Evolutionary conservation across 805 yeast species (phyloP), one percentile per base, ranked within the genome.

Genomic region (Saccharomycopsis olivae): DNA sequence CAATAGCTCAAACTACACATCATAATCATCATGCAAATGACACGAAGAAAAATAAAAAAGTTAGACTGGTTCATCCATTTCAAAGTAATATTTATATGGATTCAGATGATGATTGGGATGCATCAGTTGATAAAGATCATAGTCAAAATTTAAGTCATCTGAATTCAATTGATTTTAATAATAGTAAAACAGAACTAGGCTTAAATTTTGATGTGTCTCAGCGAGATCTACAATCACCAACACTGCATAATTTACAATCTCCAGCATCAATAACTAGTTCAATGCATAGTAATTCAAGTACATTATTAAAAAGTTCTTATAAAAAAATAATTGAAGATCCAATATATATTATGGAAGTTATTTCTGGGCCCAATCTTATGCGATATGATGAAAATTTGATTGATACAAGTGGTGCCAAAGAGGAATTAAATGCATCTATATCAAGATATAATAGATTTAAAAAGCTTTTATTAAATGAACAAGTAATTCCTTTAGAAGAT

Each of bases 101-200:
- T 54, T 62, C 78, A 42, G 95, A 87, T 55, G 94, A 83, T 50
- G 96, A 86, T 58, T 87, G 96, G 96, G 89, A 86, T 56, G 94
- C 89, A 10, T 79, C 76, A 33, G 76, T 71, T 40, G 74, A 70
- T 34, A 65, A 62, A 44, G 18, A 35, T 10, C 27, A 23, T 16
- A 27, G 30, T 31, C 58, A 50, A 18, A 36, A 18, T n/a, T 19
- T 20, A 5, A 14, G 14, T 11, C 14, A 13, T 13, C 43, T 23
- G 21, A 27, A 10, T 5, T 34, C 37, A 4, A 14, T 34, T 25
- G 15, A 14, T n/a, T 14, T 14, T 8, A 30, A 30, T 17, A 15
- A 34, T 16, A 24, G 30, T 11, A 23, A 6, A 8, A 23, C 10
- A 8, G 25, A 34, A 23, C n/a, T 14, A 16, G 25, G 30, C 9